Evolutionary conservation across 768 basidiomycete species (phyloP).

Genomic region (Vishniacozyma victoriae): DNA sequence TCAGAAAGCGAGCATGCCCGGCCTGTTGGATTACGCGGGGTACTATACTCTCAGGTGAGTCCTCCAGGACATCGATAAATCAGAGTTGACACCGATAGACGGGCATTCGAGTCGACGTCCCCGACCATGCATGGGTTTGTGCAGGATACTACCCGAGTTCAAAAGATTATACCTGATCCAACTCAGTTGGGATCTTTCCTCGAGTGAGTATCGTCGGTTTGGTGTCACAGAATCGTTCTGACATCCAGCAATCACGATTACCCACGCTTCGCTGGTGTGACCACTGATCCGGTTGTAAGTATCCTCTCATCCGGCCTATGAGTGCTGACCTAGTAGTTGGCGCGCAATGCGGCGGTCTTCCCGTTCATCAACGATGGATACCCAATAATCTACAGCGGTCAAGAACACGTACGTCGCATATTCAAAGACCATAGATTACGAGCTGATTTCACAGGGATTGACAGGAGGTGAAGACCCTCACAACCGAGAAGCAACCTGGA

Average conservation of each 20-base stretch:
- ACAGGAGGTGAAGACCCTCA: constrained; percentile 42
- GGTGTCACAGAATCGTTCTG: neutral
- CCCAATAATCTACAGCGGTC: constrained; percentile 45
- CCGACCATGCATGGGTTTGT: constrained; percentile 27
- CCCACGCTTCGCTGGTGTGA: constrained; percentile 32
- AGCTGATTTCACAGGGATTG: constrained; percentile 22
- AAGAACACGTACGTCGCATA: constrained; percentile 31
- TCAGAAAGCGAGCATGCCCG: constrained; percentile 36
- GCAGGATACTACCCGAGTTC: constrained; percentile 34
- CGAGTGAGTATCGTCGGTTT: constrained; percentile 28
- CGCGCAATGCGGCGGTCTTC: constrained; percentile 46
- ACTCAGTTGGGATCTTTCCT: constrained; percentile 43
- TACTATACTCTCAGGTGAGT: constrained; percentile 38
- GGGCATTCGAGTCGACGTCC: constrained; percentile 35
- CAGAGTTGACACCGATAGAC: constrained; percentile 13
- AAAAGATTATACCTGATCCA: constrained; percentile 35
- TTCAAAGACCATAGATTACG: neutral
- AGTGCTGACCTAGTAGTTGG: constrained; percentile 14
- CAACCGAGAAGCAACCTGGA: constrained; percentile 46
- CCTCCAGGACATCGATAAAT: neutral
- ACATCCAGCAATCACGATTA: constrained; percentile 43
- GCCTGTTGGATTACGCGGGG: constrained; percentile 44
- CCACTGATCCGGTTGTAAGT: constrained; percentile 30
- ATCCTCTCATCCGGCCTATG: neutral
- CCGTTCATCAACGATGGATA: constrained; percentile 47